phyloP scores from a whole-genome alignment of 352 stramenopile genomes.

The Peronosclerospora sorghi region DNA sequence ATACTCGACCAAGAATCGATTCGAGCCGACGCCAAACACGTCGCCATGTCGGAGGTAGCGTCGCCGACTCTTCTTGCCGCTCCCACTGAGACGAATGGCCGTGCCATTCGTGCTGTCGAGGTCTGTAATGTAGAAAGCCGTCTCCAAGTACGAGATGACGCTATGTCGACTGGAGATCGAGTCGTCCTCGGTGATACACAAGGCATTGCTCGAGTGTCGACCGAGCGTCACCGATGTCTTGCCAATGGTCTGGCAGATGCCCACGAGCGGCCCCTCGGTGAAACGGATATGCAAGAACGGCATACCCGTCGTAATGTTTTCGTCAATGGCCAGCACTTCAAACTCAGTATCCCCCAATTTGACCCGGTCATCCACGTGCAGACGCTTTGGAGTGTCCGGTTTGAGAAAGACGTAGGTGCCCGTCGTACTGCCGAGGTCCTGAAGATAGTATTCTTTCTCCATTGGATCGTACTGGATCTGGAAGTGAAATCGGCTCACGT shows the following conservation, averaged over 20 bases:
- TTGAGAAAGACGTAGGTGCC: constrained; percentile 77
- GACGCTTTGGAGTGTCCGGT: constrained; percentile 51
- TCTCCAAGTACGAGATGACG: constrained; percentile 57
- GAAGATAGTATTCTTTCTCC: constrained; percentile 77
- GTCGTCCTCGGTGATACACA: constrained; percentile 75
- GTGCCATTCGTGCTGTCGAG: constrained; percentile 77
- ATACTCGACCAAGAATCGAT: constrained; percentile 78
- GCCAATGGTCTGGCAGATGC: constrained; percentile 67
- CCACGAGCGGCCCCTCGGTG: constrained; percentile 58
- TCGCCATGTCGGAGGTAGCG: constrained; percentile 65
- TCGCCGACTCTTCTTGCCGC: constrained; percentile 41
- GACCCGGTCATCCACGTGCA: constrained; percentile 58
- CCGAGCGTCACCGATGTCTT: constrained; percentile 66
- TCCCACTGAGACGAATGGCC: constrained; percentile 55
- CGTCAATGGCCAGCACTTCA: constrained; percentile 62
- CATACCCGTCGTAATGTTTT: constrained; percentile 47
- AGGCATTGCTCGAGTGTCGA: constrained; percentile 54
- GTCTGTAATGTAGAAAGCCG: constrained; percentile 81
- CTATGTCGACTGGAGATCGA: constrained; percentile 71
- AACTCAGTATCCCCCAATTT: constrained; percentile 77
- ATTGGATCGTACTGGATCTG: constrained; percentile 67
- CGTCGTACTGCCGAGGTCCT: constrained; percentile 69
- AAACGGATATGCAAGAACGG: constrained; percentile 72
- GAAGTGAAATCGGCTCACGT: constrained; percentile 77
- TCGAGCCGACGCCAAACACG: constrained; percentile 76